Evolutionary conservation across 306 rosid species (phyloP), one percentile per base, ranked within the genome.

Genomic region (Nissolia schottii): DNA sequence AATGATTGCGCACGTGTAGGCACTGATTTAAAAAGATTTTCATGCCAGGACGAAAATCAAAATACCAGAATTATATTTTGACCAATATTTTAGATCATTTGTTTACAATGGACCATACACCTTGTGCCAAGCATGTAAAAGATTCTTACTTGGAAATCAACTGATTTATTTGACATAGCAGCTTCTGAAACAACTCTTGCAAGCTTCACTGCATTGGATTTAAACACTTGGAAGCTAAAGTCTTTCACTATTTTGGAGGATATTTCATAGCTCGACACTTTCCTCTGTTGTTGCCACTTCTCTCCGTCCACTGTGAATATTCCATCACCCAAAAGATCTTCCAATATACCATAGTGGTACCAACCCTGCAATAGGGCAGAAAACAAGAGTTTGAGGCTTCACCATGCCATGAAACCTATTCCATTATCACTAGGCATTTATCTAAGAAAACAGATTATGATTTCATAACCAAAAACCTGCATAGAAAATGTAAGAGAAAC

Each of bases 261-360:
- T 82, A 91, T 86, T 56, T 88, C 95, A 64, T 91, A 77, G 81
- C 92, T 85, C 37, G 89, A 73, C 57, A 88, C 32, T 71, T 88
- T 91, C 70, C 97, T 91, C 76, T 91, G 95, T 8, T 91, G 80
- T 2, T 87, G 92, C 97, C 97, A 91, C 79, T 86, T 88, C 28
- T 88, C 87, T 10, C 97, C 97, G 64, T 91, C 97, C 15, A 91
- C 95, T 0, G 89, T 14, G 31, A 93, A 93, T 79, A 93, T 93
- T 18, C 96, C 98, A 75, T 90, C 90, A 43, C 98, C 98, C 5
- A 93, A 86, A 65, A 93, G 87, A 83, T 90, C 97, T 80, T 66
- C 85, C 70, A 93, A 85, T 54, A 82, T 81, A 28, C 69, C 28
- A 71, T 87, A 79, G 79, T 86, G 86, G 73, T 88, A 72, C 51